Evolutionary conservation across 306 rosid species (phyloP), one percentile per base, ranked within the genome.

Genomic region (Erythrophleum fordii): DNA sequence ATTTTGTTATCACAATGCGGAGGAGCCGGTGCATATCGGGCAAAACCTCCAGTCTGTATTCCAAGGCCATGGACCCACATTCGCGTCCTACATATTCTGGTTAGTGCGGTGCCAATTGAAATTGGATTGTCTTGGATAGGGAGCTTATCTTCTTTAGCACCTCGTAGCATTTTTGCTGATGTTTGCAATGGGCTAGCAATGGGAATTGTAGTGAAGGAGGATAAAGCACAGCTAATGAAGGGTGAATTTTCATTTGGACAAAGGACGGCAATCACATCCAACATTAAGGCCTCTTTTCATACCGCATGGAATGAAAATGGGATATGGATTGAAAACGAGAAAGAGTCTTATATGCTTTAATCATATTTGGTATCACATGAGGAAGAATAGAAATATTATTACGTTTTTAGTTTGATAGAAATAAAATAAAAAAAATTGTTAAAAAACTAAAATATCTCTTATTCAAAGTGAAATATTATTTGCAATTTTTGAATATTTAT

Each of bases 91-190:
- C 80, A 81, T 91, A 82, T 84, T 88, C 74, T 37, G 91, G 80
- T 74, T 94, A 69, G 94, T 69, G 16, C 85, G 65, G 94, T 69
- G 16, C 85, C 90, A 0, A 55, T 92, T 31, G 97, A 90, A 87
- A 90, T 90, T 69, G 93, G 85, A 77, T 42, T 95, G 82, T 89
- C 97, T 26, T 95, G 97, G 97, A 80, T 92, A 48, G 84, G 91
- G 44, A 88, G 86, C 81, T 86, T 92, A 49, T 78, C 91, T 56
- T 85, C 89, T 75, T 83, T 92, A 75, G 92, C 97, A 59, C 98
- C 97, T 26, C 91, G 87, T 41, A 92, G 93, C 87, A 87, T 91
- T 70, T 92, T 91, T 85, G 97, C 98, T 14, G 92, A 88, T 59
- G 68, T 86, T 44, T 92, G 97, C 85, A 91, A 90, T 72, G 77